phyloP scores from a whole-genome alignment of 192 early-diverging fungal genomes.

The Podila horticola region DNA sequence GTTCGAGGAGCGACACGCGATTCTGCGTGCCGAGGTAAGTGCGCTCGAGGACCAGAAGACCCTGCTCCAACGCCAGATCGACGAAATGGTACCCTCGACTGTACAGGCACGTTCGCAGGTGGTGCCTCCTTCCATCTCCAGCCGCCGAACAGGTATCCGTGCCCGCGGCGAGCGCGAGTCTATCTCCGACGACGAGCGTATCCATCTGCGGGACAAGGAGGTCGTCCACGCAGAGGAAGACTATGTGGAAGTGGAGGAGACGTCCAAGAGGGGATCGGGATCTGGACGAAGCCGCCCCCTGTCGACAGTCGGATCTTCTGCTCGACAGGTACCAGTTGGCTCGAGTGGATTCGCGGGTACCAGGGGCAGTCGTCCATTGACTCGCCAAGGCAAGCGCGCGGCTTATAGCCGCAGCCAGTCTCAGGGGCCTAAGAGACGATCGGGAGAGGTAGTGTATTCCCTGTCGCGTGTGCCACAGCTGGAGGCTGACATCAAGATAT shows the following conservation, averaged over 20 bases:
- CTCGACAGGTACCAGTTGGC: not conserved
- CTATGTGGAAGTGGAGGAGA: not conserved
- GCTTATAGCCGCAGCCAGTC: not conserved
- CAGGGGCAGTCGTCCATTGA: not conserved
- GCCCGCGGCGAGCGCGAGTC: not conserved
- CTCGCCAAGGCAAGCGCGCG: not conserved
- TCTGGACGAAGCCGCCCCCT: not conserved
- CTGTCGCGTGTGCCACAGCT: slow-evolving; percentile 18
- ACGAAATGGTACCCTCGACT: not conserved
- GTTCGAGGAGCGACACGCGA: slow-evolving; percentile 7
- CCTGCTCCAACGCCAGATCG: not conserved
- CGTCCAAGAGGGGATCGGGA: not conserved
- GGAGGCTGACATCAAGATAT: slow-evolving; percentile 30
- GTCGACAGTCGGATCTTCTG: not conserved
- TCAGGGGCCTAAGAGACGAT: not conserved
- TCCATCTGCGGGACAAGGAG: not conserved
- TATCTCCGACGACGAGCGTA: not conserved
- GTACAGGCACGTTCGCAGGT: not conserved
- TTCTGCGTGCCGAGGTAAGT: slow-evolving; percentile 11
- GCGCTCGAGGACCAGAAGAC: not conserved
- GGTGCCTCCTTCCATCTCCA: not conserved
- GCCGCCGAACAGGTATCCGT: not conserved
- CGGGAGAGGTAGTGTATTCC: not conserved
- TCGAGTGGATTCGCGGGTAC: not conserved
- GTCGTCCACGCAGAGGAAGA: not conserved